Evolutionary conservation across 805 yeast genomes (phyloP).

Genomic region (Metschnikowia cubensis): DNA sequence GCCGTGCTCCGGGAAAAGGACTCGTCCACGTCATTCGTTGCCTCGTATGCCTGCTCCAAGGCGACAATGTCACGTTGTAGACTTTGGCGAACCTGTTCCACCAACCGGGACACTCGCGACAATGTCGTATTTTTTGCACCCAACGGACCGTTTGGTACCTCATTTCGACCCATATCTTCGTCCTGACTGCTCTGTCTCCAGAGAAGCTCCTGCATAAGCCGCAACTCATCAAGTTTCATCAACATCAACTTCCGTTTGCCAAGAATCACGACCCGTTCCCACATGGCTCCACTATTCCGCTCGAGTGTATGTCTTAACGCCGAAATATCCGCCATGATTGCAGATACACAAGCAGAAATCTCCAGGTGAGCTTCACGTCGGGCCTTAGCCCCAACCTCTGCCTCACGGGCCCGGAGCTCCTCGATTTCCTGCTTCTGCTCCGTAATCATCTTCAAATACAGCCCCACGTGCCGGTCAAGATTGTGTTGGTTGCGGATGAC

Average conservation of each 20-base stretch:
- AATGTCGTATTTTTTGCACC: background rate
- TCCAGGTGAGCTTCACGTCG: slow-evolving; percentile 27
- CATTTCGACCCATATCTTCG: too few relatives aligned
- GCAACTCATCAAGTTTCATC: slow-evolving; percentile 10
- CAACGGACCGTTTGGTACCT: too few relatives aligned
- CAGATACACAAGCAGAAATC: slow-evolving; percentile 36
- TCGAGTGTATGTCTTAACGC: slow-evolving; percentile 38
- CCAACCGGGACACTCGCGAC: background rate
- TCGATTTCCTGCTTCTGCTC: slow-evolving; percentile 75
- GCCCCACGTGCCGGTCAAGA: slow-evolving; percentile 78
- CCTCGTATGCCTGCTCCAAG: slow-evolving; percentile 47
- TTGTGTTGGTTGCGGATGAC: slow-evolving; percentile 68
- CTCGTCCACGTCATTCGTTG: slow-evolving; percentile 50
- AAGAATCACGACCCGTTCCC: slow-evolving; percentile 40
- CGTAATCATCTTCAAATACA: slow-evolving; percentile 77
- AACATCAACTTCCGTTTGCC: slow-evolving; percentile 43
- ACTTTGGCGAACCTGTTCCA: slow-evolving; percentile 25
- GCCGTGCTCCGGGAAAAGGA: slow-evolving; percentile 44
- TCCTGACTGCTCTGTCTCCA: too few relatives aligned
- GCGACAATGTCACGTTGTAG: slow-evolving; percentile 41
- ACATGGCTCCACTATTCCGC: slow-evolving; percentile 42
- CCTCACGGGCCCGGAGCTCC: slow-evolving; percentile 56
- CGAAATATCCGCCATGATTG: slow-evolving; percentile 41
- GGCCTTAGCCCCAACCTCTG: slow-evolving; percentile 37
- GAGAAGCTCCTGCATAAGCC: background rate